Conservation (phyloP, 805 yeast species). For the Yarrowia deformans region DNA sequence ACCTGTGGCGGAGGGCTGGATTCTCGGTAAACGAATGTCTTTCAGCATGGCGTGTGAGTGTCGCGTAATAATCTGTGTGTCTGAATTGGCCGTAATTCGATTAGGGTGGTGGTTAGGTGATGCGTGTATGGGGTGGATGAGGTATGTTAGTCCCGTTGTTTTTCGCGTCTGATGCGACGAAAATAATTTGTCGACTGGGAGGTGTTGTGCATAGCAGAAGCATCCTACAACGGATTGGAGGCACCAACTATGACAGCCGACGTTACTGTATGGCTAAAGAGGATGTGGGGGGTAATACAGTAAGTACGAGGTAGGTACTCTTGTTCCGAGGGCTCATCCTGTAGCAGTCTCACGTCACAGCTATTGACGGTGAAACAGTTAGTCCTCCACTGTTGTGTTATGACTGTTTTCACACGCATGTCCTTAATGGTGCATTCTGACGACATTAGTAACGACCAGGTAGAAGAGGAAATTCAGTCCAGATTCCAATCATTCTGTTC, state of each 20-base stretch:
- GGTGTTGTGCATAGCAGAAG: slow-evolving; percentile 36
- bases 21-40: slow-evolving; percentile 35
- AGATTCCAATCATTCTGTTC: no score
- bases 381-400: no score
- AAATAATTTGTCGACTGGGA: slow-evolving; percentile 33
- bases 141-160: background rate
- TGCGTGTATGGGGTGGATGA: background rate
- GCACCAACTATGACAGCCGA: background rate
- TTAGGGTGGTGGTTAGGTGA: background rate
- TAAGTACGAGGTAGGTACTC: no score
- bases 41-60: slow-evolving; percentile 4
- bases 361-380: no score
- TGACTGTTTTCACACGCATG: no score
- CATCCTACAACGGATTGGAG: background rate
- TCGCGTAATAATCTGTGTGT: background rate
- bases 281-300: no score
- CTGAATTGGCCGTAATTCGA: background rate
- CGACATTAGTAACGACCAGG: no score
- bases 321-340: no score
- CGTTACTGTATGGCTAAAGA: background rate
- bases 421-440: no score
- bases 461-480: no score
- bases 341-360: no score
- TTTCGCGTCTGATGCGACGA: slow-evolving; percentile 23
- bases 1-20: slow-evolving; percentile 20